Percentiles rank a stretch among this genome's conserved stretches.
phyloP scores from a whole-genome alignment of 73 alveolate species.

The Paramecium sonneborni region DNA sequence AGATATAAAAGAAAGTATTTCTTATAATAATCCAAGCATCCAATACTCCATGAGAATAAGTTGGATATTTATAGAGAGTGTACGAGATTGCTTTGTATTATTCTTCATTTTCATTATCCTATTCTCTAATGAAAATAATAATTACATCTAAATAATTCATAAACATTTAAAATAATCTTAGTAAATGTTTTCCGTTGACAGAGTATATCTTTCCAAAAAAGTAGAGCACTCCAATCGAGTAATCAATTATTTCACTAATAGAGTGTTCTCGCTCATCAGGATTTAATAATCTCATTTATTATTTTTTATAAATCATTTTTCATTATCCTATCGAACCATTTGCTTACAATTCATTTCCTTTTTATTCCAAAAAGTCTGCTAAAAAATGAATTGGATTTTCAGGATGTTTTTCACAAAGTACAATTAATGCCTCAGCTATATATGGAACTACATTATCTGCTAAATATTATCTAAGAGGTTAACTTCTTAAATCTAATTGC shows the following conservation, averaged over 20 bases:
- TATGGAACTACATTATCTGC: constrained; percentile 91
- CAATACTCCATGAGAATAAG: neutral
- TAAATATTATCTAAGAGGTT: constrained; percentile 81
- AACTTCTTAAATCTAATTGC: constrained; percentile 82
- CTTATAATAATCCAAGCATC: constrained; percentile 6
- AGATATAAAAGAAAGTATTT: neutral
- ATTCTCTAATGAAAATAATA: neutral
- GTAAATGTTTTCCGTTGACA: neutral
- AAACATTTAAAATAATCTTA: neutral
- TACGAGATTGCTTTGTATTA: neutral
- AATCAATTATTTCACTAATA: neutral
- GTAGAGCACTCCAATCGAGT: neutral
- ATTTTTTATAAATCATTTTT: neutral
- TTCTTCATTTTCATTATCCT: neutral
- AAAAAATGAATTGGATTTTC: constrained; percentile 85
- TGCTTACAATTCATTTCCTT: constrained; percentile 63
- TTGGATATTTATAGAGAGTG: neutral
- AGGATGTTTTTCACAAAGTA: constrained; percentile 83
- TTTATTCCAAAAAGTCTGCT: constrained; percentile 75
- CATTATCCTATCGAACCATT: neutral
- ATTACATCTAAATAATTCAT: constrained; percentile 11
- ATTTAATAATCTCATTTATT: neutral
- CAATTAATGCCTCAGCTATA: constrained; percentile 85
- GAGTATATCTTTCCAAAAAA: neutral
- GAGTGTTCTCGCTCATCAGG: neutral